Percentiles rank a stretch among this genome's conserved stretches.
Conservation (phyloP, 768 basidiomycete genomes). For the Tricholoma furcatifolium region DNA sequence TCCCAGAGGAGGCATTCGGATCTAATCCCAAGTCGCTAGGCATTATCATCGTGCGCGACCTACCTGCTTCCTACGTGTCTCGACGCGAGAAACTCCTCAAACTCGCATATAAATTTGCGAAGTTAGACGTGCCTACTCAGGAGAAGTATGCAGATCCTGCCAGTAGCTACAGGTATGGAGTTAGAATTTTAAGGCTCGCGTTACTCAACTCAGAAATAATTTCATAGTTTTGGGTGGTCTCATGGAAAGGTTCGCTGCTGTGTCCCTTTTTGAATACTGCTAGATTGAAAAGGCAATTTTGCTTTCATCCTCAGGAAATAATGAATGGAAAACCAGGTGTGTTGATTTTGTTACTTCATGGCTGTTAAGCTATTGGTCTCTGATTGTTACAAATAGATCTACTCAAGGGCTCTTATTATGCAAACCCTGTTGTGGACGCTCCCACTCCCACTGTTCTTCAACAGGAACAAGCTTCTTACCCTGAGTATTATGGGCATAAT, state of each 20-base stretch:
- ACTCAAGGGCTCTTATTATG: slow-evolving; percentile 94
- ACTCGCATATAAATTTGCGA: slow-evolving; percentile 74
- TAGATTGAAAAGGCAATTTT: slow-evolving; percentile 1
- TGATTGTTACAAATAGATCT: slow-evolving; percentile 45
- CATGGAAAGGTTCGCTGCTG: slow-evolving; percentile 73
- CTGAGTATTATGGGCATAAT: slow-evolving; percentile 86
- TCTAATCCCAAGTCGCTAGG: slow-evolving; percentile 75
- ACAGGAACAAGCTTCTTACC: slow-evolving; percentile 54
- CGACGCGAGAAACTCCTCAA: slow-evolving; percentile 74
- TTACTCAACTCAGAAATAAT: background rate
- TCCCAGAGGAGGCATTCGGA: slow-evolving; percentile 77
- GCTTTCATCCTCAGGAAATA: slow-evolving; percentile 57
- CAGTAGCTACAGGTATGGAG: slow-evolving; percentile 70
- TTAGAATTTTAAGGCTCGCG: background rate
- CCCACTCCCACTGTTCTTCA: slow-evolving; percentile 59
- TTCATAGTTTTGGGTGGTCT: slow-evolving; percentile 88
- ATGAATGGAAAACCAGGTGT: slow-evolving; percentile 92
- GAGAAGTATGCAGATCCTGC: slow-evolving; percentile 75
- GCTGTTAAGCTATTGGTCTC: background rate
- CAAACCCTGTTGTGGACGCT: slow-evolving; percentile 72
- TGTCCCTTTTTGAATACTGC: background rate
- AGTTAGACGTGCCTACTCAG: slow-evolving; percentile 59
- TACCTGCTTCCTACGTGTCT: slow-evolving; percentile 62
- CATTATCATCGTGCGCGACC: slow-evolving; percentile 77
- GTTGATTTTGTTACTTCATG: background rate